These are phyloP conservation scores for Coemansia aciculifera DNA, from an alignment of 192 early-diverging fungal species.

Conservation along the genomic window DNA sequence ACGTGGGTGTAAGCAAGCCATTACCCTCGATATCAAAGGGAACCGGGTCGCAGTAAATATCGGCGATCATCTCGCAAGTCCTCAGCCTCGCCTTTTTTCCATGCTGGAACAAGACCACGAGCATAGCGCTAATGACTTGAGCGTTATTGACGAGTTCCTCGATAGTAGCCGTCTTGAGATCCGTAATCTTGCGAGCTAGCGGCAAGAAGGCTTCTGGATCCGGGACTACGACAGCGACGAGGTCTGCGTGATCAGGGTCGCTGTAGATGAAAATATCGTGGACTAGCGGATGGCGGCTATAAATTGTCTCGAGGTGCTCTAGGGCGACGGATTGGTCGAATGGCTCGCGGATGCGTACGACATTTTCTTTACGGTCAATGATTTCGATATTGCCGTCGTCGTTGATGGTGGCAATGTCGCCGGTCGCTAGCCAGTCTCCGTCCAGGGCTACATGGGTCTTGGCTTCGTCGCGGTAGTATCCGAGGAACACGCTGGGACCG, in stretches of 20 bases:
- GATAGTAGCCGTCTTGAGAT: constrained; percentile 19
- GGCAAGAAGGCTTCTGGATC: constrained; percentile 61
- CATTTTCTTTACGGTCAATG: constrained; percentile 78
- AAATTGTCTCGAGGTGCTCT: constrained; percentile 81
- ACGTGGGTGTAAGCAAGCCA: constrained; percentile 83
- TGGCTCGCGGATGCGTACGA: constrained; percentile 73
- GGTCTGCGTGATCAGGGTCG: constrained; percentile 73
- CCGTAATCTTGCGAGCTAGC: constrained; percentile 58
- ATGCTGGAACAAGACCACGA: constrained; percentile 60
- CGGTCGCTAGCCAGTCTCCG: constrained; percentile 82
- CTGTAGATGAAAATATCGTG: constrained; percentile 91
- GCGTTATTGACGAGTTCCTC: constrained; percentile 47
- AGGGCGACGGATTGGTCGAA: constrained; percentile 84
- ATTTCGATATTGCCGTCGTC: constrained; percentile 69
- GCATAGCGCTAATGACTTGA: constrained; percentile 59
- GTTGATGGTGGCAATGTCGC: constrained; percentile 85
- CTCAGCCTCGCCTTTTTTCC: constrained; percentile 71
- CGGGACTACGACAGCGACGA: constrained; percentile 89
- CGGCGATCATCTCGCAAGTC: constrained; percentile 80
- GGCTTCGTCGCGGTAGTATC: constrained; percentile 79
- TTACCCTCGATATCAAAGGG: constrained; percentile 75
- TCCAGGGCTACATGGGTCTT: constrained; percentile 75
- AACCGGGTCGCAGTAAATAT: constrained; percentile 64
- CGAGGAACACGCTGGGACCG: constrained; percentile 68
- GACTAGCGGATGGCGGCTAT: constrained; percentile 70